Percentiles rank a stretch among this genome's conserved stretches.
These are phyloP conservation scores for Leishmania martiniquensis DNA, from an alignment of 208 protist species.

Conservation along the genomic window DNA sequence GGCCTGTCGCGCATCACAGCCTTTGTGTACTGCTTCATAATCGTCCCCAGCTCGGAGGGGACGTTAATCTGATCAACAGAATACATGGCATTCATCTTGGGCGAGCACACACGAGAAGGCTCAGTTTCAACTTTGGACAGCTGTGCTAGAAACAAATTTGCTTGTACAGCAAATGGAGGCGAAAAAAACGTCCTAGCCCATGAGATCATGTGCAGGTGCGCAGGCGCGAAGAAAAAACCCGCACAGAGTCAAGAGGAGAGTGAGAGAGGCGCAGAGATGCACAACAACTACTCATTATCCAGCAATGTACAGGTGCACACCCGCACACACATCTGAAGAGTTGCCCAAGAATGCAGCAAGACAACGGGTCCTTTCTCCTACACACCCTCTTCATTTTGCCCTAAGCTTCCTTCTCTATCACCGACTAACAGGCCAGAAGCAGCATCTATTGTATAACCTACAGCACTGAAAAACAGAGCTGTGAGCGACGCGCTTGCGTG, in stretches of 20 bases:
- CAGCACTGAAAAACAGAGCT: neutral
- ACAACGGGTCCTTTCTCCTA: neutral
- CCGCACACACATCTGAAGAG: neutral
- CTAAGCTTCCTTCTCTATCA: neutral
- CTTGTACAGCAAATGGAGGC: too few relatives aligned
- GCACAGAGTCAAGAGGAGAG: neutral
- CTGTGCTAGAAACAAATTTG: neutral
- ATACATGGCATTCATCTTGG: conserved; percentile 87
- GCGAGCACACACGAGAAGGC: neutral
- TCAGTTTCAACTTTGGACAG: neutral
- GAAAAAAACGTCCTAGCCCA: neutral
- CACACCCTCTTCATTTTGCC: neutral
- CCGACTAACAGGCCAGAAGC: neutral
- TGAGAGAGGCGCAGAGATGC: neutral
- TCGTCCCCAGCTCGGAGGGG: conserved; percentile 86
- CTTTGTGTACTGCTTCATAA: conserved; percentile 95
- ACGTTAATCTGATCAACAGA: conserved; percentile 91
- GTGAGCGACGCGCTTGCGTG: neutral
- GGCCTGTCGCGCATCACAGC: conserved; percentile 87
- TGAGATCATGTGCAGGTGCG: neutral
- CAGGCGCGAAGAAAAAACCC: neutral
- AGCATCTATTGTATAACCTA: neutral
- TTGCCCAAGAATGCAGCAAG: neutral
- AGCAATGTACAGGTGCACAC: neutral
- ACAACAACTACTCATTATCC: neutral